Conservation (phyloP, 1,139 yeast species). For the Zygotorulaspora mrakii region DNA sequence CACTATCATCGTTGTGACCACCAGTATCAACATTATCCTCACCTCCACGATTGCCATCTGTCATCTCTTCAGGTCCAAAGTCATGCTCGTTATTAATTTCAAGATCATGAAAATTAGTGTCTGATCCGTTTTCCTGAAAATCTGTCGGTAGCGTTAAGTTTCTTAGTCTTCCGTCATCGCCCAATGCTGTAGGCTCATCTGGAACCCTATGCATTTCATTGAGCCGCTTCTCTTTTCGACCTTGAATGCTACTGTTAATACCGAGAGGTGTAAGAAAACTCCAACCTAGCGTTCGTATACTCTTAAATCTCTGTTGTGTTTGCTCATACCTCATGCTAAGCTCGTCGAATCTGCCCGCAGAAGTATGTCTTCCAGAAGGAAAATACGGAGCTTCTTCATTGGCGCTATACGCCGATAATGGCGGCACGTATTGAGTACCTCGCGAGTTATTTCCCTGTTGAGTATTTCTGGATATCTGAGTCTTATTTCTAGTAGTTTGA, state of each 20-base stretch:
- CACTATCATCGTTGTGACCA: slow-evolving; percentile 25
- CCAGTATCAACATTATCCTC: slow-evolving; percentile 23
- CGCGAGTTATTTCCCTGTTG: not conserved
- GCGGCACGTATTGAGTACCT: slow-evolving; percentile 10
- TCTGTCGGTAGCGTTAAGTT: slow-evolving; percentile 4
- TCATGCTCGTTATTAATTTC: slow-evolving; percentile 9
- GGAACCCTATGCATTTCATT: slow-evolving; percentile 3
- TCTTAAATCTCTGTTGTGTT: slow-evolving; percentile 12
- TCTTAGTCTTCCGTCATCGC: not conserved
- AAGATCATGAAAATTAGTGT: slow-evolving; percentile 6
- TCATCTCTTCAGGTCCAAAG: slow-evolving; percentile 13
- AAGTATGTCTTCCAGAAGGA: slow-evolving; percentile 5
- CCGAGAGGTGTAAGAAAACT: slow-evolving; percentile 31
- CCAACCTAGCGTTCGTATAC: slow-evolving; percentile 26
- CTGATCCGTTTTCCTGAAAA: slow-evolving; percentile 17
- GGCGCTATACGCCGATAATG: slow-evolving; percentile 20
- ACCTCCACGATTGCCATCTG: slow-evolving; percentile 8
- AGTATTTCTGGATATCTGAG: slow-evolving; percentile 2
- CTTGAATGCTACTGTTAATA: slow-evolving; percentile 23
- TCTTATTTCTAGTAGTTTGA: slow-evolving; percentile 1
- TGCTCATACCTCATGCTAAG: slow-evolving; percentile 17
- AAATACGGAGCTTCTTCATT: slow-evolving; percentile 17
- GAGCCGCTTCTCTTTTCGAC: slow-evolving; percentile 14
- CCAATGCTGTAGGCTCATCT: not conserved
- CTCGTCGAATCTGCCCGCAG: slow-evolving; percentile 15